Evolutionary conservation across 129 eudicot genomes (phyloP).

Genomic region (Helianthus annuus): DNA sequence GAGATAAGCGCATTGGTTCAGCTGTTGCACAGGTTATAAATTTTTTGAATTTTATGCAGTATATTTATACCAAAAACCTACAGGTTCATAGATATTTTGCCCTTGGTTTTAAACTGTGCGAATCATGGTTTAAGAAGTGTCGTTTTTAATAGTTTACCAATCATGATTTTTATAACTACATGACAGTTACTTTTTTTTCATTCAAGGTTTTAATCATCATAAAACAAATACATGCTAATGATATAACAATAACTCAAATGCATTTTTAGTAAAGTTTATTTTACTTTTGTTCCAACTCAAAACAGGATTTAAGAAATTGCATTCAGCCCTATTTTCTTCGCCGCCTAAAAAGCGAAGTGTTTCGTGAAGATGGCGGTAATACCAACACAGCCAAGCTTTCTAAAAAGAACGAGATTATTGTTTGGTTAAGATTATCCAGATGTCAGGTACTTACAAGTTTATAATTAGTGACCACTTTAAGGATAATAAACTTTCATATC

Average conservation of each 20-base stretch:
- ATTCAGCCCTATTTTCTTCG: slow-evolving; percentile 95
- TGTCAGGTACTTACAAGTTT: slow-evolving; percentile 60
- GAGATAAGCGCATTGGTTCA: slow-evolving; percentile 92
- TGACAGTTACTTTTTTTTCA: slow-evolving; percentile 4
- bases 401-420: slow-evolving; percentile 85
- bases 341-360: slow-evolving; percentile 82
- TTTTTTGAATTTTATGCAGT: not conserved
- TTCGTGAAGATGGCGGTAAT: slow-evolving; percentile 51
- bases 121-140: too few relatives aligned
- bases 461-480: not conserved
- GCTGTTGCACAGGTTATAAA: slow-evolving; percentile 82
- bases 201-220: slow-evolving; percentile 3
- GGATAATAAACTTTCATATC: not conserved
- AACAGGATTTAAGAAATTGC: slow-evolving; percentile 82
- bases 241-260: not conserved
- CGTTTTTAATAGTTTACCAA: not conserved
- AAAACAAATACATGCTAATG: not conserved
- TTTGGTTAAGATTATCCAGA: slow-evolving; percentile 73
- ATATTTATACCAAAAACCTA: not conserved
- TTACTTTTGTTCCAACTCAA: slow-evolving; percentile 4
- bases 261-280: not conserved
- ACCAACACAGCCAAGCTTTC: slow-evolving; percentile 62
- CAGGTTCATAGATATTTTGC: not conserved
- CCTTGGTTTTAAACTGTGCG: not conserved
- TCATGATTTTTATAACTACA: slow-evolving; percentile 1